Evolutionary conservation across 495 filamentous ascomycete genomes (phyloP).

Genomic region (Neurospora hispaniola): DNA sequence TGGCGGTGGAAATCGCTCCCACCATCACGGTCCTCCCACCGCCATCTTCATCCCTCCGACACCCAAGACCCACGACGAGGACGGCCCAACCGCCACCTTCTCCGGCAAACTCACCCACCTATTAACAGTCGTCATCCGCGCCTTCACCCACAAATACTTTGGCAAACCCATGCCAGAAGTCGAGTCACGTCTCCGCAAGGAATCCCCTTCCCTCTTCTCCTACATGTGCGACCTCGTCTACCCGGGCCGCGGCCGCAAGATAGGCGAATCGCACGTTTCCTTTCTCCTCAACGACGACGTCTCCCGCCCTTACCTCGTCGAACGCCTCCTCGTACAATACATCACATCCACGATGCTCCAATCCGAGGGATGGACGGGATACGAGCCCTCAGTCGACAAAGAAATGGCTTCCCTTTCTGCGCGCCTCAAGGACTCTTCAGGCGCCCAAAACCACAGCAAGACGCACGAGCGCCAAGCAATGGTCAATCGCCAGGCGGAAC

Average conservation of each 20-base stretch:
- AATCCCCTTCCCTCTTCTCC: conserved; percentile 12
- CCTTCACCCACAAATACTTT: background rate
- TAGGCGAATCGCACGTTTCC: conserved; percentile 12
- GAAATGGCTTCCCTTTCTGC: conserved; percentile 5
- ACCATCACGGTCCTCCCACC: background rate
- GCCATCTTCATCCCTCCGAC: background rate
- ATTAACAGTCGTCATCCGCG: background rate
- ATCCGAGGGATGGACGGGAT: conserved; percentile 16
- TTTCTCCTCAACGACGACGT: conserved; percentile 16
- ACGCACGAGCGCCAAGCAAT: conserved; percentile 17
- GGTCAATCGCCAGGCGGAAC: conserved; percentile 14
- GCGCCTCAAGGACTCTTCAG: too few relatives aligned
- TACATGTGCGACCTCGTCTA: conserved; percentile 18
- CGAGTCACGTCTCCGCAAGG: background rate
- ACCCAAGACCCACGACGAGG: background rate
- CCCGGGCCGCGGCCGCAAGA: conserved; percentile 5
- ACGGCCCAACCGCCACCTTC: background rate
- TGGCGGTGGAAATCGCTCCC: background rate
- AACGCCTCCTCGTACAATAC: conserved; percentile 22
- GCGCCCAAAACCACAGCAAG: background rate
- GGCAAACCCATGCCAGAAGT: background rate
- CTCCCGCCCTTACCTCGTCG: conserved; percentile 17
- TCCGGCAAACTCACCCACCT: background rate
- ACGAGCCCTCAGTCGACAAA: conserved; percentile 5
- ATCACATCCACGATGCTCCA: conserved; percentile 17